Percentiles rank a stretch among this genome's conserved stretches.
These are phyloP conservation scores for Akanthomyces muscarius DNA, from an alignment of 2,329 filamentous ascomycete genomes.

Conservation along the genomic window DNA sequence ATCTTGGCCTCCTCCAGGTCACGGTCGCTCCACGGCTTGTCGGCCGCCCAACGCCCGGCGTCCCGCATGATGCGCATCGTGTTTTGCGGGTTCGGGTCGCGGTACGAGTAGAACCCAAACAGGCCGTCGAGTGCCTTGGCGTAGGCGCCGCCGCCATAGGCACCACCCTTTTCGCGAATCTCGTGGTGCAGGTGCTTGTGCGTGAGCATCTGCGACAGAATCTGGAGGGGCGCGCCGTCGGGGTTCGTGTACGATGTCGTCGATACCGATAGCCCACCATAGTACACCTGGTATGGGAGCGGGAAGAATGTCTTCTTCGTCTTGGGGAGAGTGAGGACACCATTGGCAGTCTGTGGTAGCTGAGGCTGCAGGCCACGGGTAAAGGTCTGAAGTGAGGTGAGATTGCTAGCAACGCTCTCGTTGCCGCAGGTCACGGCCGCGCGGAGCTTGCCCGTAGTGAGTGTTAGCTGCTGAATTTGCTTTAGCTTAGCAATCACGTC, in stretches of 20 bases:
- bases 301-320: constrained; percentile 82
- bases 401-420: constrained; percentile 67
- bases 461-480: constrained; percentile 73
- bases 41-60: constrained; percentile 76
- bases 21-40: constrained; percentile 74
- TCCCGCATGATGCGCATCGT: constrained; percentile 79
- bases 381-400: constrained; percentile 67
- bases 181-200: constrained; percentile 97
- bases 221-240: constrained; percentile 74
- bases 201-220: constrained; percentile 86
- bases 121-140: constrained; percentile 74
- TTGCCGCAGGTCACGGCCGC: constrained; percentile 81
- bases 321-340: constrained; percentile 36
- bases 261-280: constrained; percentile 76
- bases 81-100: constrained; percentile 90
- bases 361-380: constrained; percentile 38
- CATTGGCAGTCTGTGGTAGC: constrained; percentile 38
- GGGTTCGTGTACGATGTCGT: constrained; percentile 78
- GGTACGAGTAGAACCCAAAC: constrained; percentile 95
- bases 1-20: constrained; percentile 96
- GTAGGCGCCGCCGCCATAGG: constrained; percentile 90
- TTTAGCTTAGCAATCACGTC: constrained; percentile 82
- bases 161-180: constrained; percentile 95
- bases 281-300: constrained; percentile 95
- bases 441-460: constrained; percentile 66